Conservation (phyloP, 2,329 filamentous ascomycete species). For the Didymella pinodella region DNA sequence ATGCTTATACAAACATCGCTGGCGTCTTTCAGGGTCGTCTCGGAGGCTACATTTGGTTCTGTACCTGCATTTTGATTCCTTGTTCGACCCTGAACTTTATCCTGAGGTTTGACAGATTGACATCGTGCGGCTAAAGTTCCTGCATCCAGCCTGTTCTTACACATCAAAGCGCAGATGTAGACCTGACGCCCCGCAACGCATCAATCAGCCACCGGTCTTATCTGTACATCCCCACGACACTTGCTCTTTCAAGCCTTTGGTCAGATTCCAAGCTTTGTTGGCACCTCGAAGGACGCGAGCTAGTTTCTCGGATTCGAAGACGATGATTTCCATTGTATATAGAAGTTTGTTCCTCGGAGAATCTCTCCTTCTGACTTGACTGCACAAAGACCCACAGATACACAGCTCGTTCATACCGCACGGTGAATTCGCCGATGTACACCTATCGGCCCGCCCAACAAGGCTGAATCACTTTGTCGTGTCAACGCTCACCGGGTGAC, state of each 20-base stretch:
- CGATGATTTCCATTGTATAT: background rate
- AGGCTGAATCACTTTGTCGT: slow-evolving; percentile 20
- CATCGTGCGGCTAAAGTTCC: slow-evolving; percentile 3
- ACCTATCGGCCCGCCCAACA: slow-evolving; percentile 19
- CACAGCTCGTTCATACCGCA: slow-evolving; percentile 4
- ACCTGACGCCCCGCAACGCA: slow-evolving; percentile 8
- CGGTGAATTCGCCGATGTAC: slow-evolving; percentile 23
- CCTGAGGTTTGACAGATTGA: background rate
- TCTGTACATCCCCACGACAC: slow-evolving; percentile 9
- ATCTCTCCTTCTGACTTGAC: background rate
- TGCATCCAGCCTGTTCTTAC: background rate
- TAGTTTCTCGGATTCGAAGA: background rate
- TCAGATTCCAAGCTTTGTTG: background rate
- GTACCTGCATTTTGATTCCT: background rate
- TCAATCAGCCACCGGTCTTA: slow-evolving; percentile 14
- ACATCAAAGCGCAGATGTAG: background rate
- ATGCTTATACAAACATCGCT: background rate
- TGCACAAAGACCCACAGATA: slow-evolving; percentile 2
- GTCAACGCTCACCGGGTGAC: slow-evolving; percentile 16
- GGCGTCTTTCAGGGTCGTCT: background rate
- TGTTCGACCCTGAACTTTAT: background rate
- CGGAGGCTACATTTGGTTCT: background rate
- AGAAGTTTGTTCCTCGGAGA: background rate
- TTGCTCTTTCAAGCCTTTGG: background rate
- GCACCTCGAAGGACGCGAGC: background rate